Conservation (phyloP, 2,329 filamentous ascomycete species). For the Hypoxylon sp. region DNA sequence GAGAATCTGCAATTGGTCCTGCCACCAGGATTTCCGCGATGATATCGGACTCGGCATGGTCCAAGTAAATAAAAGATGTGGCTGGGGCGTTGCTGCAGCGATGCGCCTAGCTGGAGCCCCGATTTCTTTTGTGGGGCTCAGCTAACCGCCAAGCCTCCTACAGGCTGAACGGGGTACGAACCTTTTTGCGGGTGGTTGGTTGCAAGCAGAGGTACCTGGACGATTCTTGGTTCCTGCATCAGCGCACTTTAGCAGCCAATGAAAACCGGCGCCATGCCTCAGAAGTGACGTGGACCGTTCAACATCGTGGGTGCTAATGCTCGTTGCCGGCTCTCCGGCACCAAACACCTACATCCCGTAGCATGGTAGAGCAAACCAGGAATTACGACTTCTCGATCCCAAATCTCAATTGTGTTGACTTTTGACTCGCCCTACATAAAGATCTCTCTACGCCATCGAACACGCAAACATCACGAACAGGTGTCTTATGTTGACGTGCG, state of each 20-base stretch:
- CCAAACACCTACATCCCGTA: conserved; percentile 7
- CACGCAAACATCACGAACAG: conserved; percentile 11
- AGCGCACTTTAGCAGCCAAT: conserved; percentile 24
- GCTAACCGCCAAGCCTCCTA: conserved; percentile 28
- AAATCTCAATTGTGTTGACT: neutral
- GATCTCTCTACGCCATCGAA: conserved; percentile 20
- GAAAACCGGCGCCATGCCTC: conserved; percentile 16
- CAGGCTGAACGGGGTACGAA: conserved; percentile 27
- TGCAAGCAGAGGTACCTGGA: conserved; percentile 17
- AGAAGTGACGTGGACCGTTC: conserved; percentile 40
- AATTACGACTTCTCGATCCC: conserved; percentile 15
- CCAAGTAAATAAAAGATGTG: conserved; percentile 54
- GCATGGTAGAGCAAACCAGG: conserved; percentile 12
- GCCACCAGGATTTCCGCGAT: conserved; percentile 47
- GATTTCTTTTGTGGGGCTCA: conserved; percentile 15
- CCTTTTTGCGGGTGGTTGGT: conserved; percentile 35
- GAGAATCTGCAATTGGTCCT: conserved; percentile 48
- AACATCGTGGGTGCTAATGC: conserved; percentile 21
- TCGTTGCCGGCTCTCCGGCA: conserved; percentile 25
- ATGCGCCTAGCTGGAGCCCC: conserved; percentile 42
- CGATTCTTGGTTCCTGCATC: conserved; percentile 30
- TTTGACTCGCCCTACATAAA: conserved; percentile 10
- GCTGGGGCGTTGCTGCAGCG: conserved; percentile 52
- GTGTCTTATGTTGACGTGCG: conserved; percentile 1
- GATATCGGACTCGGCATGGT: conserved; percentile 33